Evolutionary conservation across 2,329 filamentous ascomycete species (phyloP).

Genomic region (Cladosporium sp.): DNA sequence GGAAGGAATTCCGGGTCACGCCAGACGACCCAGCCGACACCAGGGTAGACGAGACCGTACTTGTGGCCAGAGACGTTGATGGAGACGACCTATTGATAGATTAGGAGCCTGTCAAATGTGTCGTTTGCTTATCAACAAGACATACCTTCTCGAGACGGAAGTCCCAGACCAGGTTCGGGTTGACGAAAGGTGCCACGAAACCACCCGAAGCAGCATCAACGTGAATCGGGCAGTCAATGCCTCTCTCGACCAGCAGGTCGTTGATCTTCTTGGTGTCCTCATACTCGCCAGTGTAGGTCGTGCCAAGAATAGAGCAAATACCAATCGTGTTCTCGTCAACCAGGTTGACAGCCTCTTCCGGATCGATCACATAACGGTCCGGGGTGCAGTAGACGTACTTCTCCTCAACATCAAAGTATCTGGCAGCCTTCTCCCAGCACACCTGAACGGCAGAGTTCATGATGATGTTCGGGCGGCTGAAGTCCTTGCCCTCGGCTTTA

Average conservation of each 20-base stretch:
- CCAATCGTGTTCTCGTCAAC: conserved; percentile 75
- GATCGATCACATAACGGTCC: conserved; percentile 61
- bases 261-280: conserved; percentile 92
- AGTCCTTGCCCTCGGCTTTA: conserved; percentile 75
- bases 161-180: conserved; percentile 82
- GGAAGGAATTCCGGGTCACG: conserved; percentile 77
- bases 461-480: conserved; percentile 79
- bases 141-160: conserved; percentile 69
- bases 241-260: conserved; percentile 70
- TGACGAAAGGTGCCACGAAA: conserved; percentile 88
- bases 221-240: conserved; percentile 81
- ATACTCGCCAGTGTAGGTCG: conserved; percentile 93
- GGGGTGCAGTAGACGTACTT: conserved; percentile 65
- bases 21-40: conserved; percentile 94
- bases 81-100: conserved; percentile 61
- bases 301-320: conserved; percentile 86
- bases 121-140: neutral
- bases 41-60: conserved; percentile 75
- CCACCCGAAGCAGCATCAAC: conserved; percentile 90
- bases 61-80: conserved; percentile 97
- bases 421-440: conserved; percentile 80
- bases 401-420: conserved; percentile 73
- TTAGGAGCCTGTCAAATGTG: neutral
- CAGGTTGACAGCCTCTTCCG: conserved; percentile 56
- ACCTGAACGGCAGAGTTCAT: conserved; percentile 97